Evolutionary conservation across 371 early-diverging fungal species (phyloP), one percentile per base, ranked within the genome.

Genomic region (Apophysomyces variabilis): DNA sequence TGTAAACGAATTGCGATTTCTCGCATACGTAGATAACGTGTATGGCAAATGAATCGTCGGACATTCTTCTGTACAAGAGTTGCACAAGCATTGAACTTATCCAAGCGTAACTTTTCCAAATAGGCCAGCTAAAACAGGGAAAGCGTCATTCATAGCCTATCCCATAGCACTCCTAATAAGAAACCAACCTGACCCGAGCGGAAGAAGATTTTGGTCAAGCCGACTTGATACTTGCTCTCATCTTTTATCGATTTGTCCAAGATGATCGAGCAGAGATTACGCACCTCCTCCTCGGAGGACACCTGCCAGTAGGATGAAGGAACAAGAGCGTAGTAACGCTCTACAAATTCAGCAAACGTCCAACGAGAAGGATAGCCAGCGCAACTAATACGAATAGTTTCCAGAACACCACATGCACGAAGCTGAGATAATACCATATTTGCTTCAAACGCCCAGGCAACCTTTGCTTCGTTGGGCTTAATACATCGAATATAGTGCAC

Each of bases 381-480:
- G 74, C 98, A 95, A 74, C 93, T 93, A 77, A 99, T 99, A 44
- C 98, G 91, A 69, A 99, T 99, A 5, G 99, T 99, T 82, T 99
- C 99, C 26, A 99, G 77, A 13, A 99, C 99, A 88, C 99, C 99
- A 85, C 99, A 99, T 32, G 99, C 99, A 60, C 96, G 90, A 47
- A 99, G 77, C 79, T 99, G 99, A 35, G 92, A 80, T 1, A 99
- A 83, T 7, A 99, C 97, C 90, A 96, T 92, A 35, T 86, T 89
- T 18, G 95, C 90, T 65, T 99, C 97, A 70, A 99, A 96, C 43
- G 75, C 80, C 89, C 93, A 93, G 16, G 97, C 89, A 5, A 80
- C 83, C 80, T 98, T 98, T 65, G 90, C 92, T 74, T 92, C 94
- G 78, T 98, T 98, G 9, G 98, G 97, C 76, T 98, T 98, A 82